Evolutionary conservation across 1,284 basidiomycete species (phyloP), one percentile per base, ranked within the genome.

Genomic region (Exobasidium cylindrosporum): DNA sequence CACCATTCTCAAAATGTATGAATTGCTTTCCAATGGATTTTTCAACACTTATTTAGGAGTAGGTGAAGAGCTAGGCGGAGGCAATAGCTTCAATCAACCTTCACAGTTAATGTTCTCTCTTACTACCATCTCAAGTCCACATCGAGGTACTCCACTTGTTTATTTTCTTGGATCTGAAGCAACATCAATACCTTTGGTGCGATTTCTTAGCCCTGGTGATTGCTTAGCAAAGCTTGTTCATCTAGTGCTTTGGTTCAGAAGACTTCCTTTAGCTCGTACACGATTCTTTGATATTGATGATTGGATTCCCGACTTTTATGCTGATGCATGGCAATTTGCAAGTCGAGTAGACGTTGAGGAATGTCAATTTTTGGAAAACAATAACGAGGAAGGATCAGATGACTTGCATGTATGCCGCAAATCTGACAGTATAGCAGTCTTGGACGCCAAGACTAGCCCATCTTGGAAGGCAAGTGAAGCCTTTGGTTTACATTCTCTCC

Each of bases 131-230:
- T 69, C 69, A 1, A 64, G 63, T 3, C 70, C 70, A 0, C 66
- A 69, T 13, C 58, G 67, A 2, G 70, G 70, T 5, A 73, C 70
- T 7, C 70, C 70, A 5, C 23, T 73, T n/a, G 70, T 73, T 21
- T 72, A 73, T 58, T 62, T 63, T 13, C 45, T 73, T 21, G 70
- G 70, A 1, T 61, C 56, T 3, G 60, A 68, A 35, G 64, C 70
- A 1, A 21, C 67, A 1, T 60, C 64, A 3, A 63, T 66, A 17
- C 70, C 70, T 0, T 60, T 61, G 29, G 70, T 73, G 1, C 54
- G 70, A 14, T 65, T 65, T 61, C 60, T 71, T 21, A 61, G 57
- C 26, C 49, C 65, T 11, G 70, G 70, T n/a, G 65, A 69, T 21
- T 24, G 68, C 32, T 50, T 73, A 1, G 54, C 58, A 45, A 73